Evolutionary conservation across 1,284 basidiomycete species (phyloP).

Genomic region (Leccinum pallidistipes): DNA sequence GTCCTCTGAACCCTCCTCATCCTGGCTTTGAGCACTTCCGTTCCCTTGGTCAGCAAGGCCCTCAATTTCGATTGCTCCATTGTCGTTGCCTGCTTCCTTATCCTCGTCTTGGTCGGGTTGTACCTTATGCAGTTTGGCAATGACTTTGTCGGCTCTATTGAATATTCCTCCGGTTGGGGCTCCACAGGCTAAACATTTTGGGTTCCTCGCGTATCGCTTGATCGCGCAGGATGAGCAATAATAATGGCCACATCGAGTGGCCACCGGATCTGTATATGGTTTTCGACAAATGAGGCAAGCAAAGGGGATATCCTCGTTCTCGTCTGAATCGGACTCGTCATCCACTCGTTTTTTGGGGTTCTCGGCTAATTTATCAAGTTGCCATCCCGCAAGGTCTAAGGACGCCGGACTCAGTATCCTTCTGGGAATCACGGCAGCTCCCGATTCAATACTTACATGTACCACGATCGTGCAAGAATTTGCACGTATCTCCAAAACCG

Average conservation of each 20-base stretch:
- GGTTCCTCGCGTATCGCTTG: slow-evolving; percentile 90
- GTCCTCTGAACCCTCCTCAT: slow-evolving; percentile 36
- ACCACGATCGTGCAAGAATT: slow-evolving; percentile 89
- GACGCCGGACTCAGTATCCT: slow-evolving; percentile 30
- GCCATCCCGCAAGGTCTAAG: slow-evolving; percentile 95
- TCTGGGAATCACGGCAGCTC: slow-evolving; percentile 4
- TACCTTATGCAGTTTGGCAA: slow-evolving; percentile 74
- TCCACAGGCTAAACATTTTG: slow-evolving; percentile 95
- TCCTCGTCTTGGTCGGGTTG: slow-evolving; percentile 49
- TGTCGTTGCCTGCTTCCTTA: slow-evolving; percentile 42
- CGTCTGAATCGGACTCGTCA: slow-evolving; percentile 58
- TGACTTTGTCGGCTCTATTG: slow-evolving; percentile 83
- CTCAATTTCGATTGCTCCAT: slow-evolving; percentile 57
- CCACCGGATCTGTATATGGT: slow-evolving; percentile 92
- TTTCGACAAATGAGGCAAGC: slow-evolving; percentile 96
- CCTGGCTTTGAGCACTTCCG: slow-evolving; percentile 24
- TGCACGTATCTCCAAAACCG: slow-evolving; percentile 98
- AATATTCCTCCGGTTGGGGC: slow-evolving; percentile 94
- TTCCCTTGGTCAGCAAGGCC: slow-evolving; percentile 47
- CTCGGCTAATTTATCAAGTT: slow-evolving; percentile 86
- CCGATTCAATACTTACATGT: slow-evolving; percentile 59
- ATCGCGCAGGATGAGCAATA: slow-evolving; percentile 95
- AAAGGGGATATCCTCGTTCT: slow-evolving; percentile 93
- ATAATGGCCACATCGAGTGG: slow-evolving; percentile 96
- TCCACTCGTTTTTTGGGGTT: slow-evolving; percentile 61